Evolutionary conservation across 305 asterid genomes (phyloP).

Genomic region (Plantago coronopus): DNA sequence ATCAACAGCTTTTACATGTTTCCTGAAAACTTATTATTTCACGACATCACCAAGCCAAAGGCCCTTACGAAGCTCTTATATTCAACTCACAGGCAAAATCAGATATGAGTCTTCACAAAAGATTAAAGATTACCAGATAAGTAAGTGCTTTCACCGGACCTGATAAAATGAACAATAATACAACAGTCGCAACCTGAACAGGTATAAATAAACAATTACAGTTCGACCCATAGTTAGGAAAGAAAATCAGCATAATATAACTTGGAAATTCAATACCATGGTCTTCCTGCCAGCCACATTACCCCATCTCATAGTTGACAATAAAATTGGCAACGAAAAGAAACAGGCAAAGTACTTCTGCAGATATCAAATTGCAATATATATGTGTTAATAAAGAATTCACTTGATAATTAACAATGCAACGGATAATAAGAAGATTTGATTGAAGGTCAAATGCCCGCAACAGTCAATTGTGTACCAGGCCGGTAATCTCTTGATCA

Average conservation of each 20-base stretch:
- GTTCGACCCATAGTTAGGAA: conserved; percentile 4
- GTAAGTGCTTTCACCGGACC: conserved; percentile 95
- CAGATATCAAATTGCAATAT: conserved; percentile 20
- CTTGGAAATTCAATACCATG: conserved; percentile 47
- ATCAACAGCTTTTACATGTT: too few relatives aligned
- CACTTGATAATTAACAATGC: background rate
- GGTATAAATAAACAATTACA: conserved; percentile 20
- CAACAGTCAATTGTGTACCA: too few relatives aligned
- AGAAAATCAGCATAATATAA: background rate
- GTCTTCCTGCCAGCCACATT: conserved; percentile 89
- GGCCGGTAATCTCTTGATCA: background rate
- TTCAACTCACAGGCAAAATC: background rate
- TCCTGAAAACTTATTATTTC: background rate
- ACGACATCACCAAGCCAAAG: background rate
- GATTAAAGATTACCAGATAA: conserved; percentile 58
- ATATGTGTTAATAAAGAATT: background rate
- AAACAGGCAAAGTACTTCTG: conserved; percentile 92
- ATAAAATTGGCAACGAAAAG: conserved; percentile 86
- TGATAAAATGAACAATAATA: conserved; percentile 75
- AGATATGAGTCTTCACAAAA: background rate
- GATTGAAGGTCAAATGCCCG: background rate
- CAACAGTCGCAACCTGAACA: conserved; percentile 73
- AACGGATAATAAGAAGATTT: background rate
- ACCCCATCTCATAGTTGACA: conserved; percentile 95
- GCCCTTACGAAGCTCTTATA: background rate